These are phyloP conservation scores for Beauveria sp. DNA, from an alignment of 2,329 filamentous ascomycete genomes.

Conservation along the genomic window DNA sequence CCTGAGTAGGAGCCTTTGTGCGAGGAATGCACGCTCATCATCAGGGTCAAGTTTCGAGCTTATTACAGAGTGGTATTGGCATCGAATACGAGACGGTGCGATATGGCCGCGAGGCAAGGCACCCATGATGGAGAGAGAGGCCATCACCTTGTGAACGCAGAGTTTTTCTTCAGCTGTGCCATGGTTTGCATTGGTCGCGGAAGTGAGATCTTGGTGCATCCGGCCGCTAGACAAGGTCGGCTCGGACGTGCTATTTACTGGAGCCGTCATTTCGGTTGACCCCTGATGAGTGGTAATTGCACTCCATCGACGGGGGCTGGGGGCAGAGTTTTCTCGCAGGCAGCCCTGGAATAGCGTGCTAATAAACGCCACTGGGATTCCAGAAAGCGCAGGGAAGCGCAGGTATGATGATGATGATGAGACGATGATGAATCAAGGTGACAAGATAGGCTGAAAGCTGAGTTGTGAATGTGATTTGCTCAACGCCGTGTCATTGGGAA, in stretches of 20 bases:
- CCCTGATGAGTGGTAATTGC: conserved; percentile 8
- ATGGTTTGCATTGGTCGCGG: neutral
- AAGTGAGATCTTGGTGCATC: neutral
- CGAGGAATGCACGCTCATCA: neutral
- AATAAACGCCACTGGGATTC: neutral
- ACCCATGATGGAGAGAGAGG: neutral
- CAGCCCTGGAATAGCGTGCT: neutral
- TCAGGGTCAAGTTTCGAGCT: conserved; percentile 4
- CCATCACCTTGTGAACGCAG: neutral
- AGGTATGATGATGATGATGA: neutral
- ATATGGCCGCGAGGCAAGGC: neutral
- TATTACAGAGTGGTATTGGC: neutral
- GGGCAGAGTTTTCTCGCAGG: conserved; percentile 9
- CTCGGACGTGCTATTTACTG: neutral
- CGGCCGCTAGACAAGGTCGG: conserved; percentile 6
- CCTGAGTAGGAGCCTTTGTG: neutral
- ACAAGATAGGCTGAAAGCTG: neutral
- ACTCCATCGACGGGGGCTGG: conserved; percentile 9
- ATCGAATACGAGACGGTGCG: neutral
- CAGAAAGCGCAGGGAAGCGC: neutral
- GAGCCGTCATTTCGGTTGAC: conserved; percentile 10
- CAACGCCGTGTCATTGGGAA: neutral
- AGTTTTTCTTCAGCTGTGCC: neutral
- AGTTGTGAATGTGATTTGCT: neutral
- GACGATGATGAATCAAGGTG: neutral